Percentiles rank a stretch among this genome's conserved stretches.
phyloP scores from a whole-genome alignment of 1,284 basidiomycete species.

The Cryptococcus sp. region DNA sequence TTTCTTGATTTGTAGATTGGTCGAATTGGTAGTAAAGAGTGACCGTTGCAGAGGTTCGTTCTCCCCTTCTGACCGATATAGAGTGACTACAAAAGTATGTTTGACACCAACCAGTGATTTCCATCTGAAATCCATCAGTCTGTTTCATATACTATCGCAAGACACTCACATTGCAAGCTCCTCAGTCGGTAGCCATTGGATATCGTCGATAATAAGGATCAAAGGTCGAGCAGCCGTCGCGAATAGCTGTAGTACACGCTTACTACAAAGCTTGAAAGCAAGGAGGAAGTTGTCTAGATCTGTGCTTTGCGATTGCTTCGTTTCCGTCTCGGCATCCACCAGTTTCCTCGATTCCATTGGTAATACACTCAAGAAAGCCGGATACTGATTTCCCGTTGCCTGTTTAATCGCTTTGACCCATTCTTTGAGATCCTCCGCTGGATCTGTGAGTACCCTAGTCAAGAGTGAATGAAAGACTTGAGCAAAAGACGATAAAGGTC shows the following conservation, averaged over 20 bases:
- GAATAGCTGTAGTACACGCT: constrained; percentile 29
- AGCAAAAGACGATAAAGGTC: constrained; percentile 35
- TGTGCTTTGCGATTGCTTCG: not conserved
- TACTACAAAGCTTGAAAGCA: no score
- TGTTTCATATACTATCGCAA: no score
- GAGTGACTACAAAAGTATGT: constrained; percentile 26
- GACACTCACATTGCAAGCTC: constrained; percentile 10
- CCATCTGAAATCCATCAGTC: constrained; percentile 13
- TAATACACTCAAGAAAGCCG: constrained; percentile 32
- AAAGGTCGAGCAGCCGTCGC: constrained; percentile 31
- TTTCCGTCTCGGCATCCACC: constrained; percentile 9
- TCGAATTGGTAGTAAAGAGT: no score
- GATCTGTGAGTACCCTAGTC: constrained; percentile 35
- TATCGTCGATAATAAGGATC: constrained; percentile 39
- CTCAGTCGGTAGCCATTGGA: constrained; percentile 36
- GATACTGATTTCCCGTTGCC: constrained; percentile 23
- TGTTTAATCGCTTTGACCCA: constrained; percentile 28
- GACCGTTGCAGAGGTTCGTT: no score
- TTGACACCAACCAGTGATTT: constrained; percentile 20
- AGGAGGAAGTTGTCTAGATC: no score
- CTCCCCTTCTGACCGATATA: constrained; percentile 13
- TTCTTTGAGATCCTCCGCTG: constrained; percentile 27
- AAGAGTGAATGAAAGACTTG: constrained; percentile 39
- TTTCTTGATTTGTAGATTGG: no score
- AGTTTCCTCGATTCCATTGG: constrained; percentile 24